Percentiles rank a stretch among this genome's conserved stretches.
These are phyloP conservation scores for Porogramme epimiltina DNA, from an alignment of 1,284 basidiomycete genomes.

Conservation along the genomic window DNA sequence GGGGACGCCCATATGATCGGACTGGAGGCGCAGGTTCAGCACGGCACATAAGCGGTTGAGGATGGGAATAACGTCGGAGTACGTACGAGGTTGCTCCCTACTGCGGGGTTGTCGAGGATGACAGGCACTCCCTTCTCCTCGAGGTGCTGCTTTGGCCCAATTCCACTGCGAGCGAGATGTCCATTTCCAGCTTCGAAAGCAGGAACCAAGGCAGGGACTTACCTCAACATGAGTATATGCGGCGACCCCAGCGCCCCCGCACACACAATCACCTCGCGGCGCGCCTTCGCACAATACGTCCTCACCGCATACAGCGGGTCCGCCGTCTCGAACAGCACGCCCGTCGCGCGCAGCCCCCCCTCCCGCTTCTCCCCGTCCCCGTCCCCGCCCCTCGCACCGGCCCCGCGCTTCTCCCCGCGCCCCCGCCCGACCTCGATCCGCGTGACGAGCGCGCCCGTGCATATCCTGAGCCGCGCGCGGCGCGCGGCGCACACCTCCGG, in stretches of 20 bases:
- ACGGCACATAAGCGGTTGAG: background rate
- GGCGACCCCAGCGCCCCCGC: slow-evolving; percentile 36
- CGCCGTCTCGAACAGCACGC: slow-evolving; percentile 17
- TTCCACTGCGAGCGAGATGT: slow-evolving; percentile 16
- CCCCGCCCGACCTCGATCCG: slow-evolving; percentile 11
- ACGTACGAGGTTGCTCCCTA: slow-evolving; percentile 31
- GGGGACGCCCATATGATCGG: slow-evolving; percentile 35
- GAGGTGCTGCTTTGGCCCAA: slow-evolving; percentile 32
- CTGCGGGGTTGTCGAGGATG: slow-evolving; percentile 32
- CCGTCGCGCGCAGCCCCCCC: slow-evolving; percentile 5
- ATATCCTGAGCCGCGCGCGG: slow-evolving; percentile 27
- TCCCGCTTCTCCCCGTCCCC: background rate
- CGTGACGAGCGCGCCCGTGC: slow-evolving; percentile 27
- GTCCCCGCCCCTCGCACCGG: no score
- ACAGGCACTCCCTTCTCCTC: slow-evolving; percentile 28
- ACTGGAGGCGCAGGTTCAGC: slow-evolving; percentile 21
- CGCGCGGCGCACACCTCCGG: slow-evolving; percentile 20
- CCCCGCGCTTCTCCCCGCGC: background rate
- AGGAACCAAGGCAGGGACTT: background rate
- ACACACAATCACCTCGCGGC: slow-evolving; percentile 33
- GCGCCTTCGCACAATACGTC: slow-evolving; percentile 22
- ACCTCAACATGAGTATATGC: slow-evolving; percentile 37
- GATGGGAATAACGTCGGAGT: background rate
- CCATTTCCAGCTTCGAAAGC: background rate
- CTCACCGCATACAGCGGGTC: slow-evolving; percentile 4